Evolutionary conservation across 1,284 basidiomycete species (phyloP).

Genomic region (Sanguinoderma infundibulare): DNA sequence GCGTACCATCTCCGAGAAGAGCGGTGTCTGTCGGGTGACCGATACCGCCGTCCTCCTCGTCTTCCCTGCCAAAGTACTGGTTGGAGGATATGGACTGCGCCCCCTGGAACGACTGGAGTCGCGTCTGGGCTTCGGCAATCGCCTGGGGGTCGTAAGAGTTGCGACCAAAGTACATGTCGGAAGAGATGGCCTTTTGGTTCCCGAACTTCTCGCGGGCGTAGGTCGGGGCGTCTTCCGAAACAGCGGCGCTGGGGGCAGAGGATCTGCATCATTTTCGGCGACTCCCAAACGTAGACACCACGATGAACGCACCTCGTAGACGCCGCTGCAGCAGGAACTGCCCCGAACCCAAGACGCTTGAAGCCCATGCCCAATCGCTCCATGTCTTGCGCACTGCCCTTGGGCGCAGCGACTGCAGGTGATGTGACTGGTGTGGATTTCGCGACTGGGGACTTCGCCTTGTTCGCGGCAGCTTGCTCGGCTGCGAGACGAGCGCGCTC

Average conservation of each 20-base stretch:
- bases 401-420: slow-evolving; percentile 31
- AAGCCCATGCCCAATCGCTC: slow-evolving; percentile 81
- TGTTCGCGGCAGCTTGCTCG: slow-evolving; percentile 43
- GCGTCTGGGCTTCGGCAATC: slow-evolving; percentile 77
- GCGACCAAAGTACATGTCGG: slow-evolving; percentile 97
- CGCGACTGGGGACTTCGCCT: slow-evolving; percentile 32
- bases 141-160: slow-evolving; percentile 84
- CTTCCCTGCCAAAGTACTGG: slow-evolving; percentile 93
- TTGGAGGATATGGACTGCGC: slow-evolving; percentile 95
- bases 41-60: slow-evolving; percentile 66
- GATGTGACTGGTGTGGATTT: slow-evolving; percentile 27
- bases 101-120: slow-evolving; percentile 88
- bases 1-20: slow-evolving; percentile 68
- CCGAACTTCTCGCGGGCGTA: slow-evolving; percentile 93
- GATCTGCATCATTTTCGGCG: slow-evolving; percentile 17
- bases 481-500: slow-evolving; percentile 64
- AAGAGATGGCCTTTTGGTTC: slow-evolving; percentile 92
- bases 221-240: slow-evolving; percentile 69
- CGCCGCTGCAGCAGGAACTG: slow-evolving; percentile 63
- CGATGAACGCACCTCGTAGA: slow-evolving; percentile 49
- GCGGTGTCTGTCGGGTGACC: slow-evolving; percentile 48
- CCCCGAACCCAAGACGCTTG: slow-evolving; percentile 87
- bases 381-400: slow-evolving; percentile 51
- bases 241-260: slow-evolving; percentile 26
- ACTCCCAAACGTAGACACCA: too few species aligned